Evolutionary conservation across 2,329 filamentous ascomycete species (phyloP).

Genomic region (Arthrobotrys iridis): DNA sequence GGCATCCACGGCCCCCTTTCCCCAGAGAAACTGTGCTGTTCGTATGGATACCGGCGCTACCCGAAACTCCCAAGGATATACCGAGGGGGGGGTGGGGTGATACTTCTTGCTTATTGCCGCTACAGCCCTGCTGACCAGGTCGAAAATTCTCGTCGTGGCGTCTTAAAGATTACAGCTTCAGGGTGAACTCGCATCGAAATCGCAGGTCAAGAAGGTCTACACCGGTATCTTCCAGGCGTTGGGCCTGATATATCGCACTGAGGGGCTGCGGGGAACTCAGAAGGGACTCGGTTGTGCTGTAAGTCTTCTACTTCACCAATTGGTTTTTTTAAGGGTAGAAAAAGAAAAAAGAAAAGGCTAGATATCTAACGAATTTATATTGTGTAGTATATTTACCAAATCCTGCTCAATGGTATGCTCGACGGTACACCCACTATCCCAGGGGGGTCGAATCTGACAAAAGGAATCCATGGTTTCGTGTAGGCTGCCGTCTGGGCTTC

Average conservation of each 20-base stretch:
- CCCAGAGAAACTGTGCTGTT: background rate
- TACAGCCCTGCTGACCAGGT: constrained; percentile 43
- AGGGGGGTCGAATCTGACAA: background rate
- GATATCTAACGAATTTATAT: background rate
- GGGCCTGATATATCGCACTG: constrained; percentile 86
- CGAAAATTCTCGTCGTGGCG: background rate
- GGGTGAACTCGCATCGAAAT: constrained; percentile 89
- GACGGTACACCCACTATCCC: background rate
- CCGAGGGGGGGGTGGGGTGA: too few species aligned
- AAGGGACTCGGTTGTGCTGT: constrained; percentile 86
- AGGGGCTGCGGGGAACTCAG: constrained; percentile 85
- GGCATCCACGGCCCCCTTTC: background rate
- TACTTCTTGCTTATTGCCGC: too few species aligned
- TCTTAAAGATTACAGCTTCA: constrained; percentile 85
- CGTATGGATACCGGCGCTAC: background rate
- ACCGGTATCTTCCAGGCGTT: constrained; percentile 91
- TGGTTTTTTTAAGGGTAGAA: too few species aligned
- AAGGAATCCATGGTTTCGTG: too few species aligned
- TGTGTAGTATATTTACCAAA: constrained; percentile 85
- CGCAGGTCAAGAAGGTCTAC: constrained; percentile 86
- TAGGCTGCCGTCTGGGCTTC: constrained; percentile 89
- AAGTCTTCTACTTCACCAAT: constrained; percentile 57
- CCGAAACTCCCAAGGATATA: background rate
- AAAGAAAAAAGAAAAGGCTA: constrained; percentile 23
- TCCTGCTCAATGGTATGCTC: constrained; percentile 78